Percentiles rank a stretch among this genome's conserved stretches.
Evolutionary conservation across 139 green algal species (phyloP).

Genomic region (Desmodesmus armatus): DNA sequence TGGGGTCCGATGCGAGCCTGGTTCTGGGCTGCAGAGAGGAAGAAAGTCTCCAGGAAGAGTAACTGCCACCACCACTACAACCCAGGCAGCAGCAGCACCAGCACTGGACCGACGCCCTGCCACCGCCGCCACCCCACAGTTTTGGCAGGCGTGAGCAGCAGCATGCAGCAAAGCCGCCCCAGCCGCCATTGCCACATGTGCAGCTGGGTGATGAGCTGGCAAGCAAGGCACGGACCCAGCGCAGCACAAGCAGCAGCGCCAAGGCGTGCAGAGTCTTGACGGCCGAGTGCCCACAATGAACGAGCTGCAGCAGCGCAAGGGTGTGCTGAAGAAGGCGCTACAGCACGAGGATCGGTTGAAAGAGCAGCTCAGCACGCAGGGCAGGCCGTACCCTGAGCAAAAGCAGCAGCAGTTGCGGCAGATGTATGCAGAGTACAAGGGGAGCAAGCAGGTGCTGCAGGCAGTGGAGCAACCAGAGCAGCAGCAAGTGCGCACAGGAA

Average conservation of each 20-base stretch:
- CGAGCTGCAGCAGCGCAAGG: constrained; percentile 24
- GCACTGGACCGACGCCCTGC: background rate
- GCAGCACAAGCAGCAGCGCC: background rate
- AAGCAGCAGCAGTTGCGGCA: constrained; percentile 11
- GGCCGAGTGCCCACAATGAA: constrained; percentile 1
- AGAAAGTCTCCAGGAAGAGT: background rate
- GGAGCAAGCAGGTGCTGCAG: constrained; percentile 26
- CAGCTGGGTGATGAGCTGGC: background rate
- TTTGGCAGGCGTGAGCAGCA: too few species aligned
- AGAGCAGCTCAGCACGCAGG: background rate
- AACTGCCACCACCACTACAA: background rate
- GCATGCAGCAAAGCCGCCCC: background rate
- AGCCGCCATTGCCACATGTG: background rate
- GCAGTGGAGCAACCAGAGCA: background rate
- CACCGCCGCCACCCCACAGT: background rate
- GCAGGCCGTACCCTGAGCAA: background rate
- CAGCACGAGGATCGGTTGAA: background rate
- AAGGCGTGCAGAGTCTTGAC: constrained; percentile 8
- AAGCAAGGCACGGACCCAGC: background rate
- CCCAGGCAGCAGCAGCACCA: background rate
- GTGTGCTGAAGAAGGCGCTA: constrained; percentile 39
- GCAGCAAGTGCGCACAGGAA: too few species aligned
- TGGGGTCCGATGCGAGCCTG: background rate
- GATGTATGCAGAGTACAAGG: constrained; percentile 45
- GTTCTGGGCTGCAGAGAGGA: background rate